phyloP scores from a whole-genome alignment of 2,329 filamentous ascomycete species.

The Monilinia vaccinii-corymbosi region DNA sequence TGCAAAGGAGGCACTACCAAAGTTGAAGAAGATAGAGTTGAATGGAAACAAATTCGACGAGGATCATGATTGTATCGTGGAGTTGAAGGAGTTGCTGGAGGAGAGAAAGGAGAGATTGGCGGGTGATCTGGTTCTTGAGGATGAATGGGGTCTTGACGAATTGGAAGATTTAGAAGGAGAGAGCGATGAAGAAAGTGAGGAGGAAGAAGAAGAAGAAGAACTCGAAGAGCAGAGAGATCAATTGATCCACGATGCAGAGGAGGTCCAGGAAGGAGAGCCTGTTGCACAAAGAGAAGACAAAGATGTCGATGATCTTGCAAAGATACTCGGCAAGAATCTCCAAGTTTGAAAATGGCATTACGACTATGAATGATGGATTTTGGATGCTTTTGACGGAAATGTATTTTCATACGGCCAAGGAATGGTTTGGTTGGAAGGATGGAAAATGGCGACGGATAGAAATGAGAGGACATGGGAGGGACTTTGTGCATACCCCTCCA shows the following conservation, averaged over 20 bases:
- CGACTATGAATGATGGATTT: slow-evolving; percentile 2
- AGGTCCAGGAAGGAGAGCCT: slow-evolving; percentile 59
- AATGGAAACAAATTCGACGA: slow-evolving; percentile 95
- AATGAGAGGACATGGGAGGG: neutral
- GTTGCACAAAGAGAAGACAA: slow-evolving; percentile 62
- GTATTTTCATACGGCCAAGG: neutral
- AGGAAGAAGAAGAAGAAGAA: slow-evolving; percentile 50
- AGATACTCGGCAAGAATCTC: slow-evolving; percentile 41
- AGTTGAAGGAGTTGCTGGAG: slow-evolving; percentile 62
- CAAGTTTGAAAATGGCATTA: slow-evolving; percentile 1
- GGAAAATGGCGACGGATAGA: neutral
- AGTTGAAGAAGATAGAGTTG: slow-evolving; percentile 76
- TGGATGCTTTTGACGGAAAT: slow-evolving; percentile 3
- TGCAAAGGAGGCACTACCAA: slow-evolving; percentile 59
- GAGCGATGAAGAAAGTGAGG: slow-evolving; percentile 59
- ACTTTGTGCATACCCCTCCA: neutral
- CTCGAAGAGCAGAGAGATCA: slow-evolving; percentile 60
- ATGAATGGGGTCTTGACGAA: slow-evolving; percentile 77
- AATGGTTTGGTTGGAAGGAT: neutral
- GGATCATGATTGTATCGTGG: slow-evolving; percentile 64
- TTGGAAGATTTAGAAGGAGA: slow-evolving; percentile 73
- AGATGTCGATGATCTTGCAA: slow-evolving; percentile 73
- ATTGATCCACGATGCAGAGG: slow-evolving; percentile 57
- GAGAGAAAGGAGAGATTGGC: slow-evolving; percentile 66
- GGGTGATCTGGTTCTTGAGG: slow-evolving; percentile 60